Evolutionary conservation across 768 basidiomycete genomes (phyloP).

Genomic region (Tylopilus balloui): DNA sequence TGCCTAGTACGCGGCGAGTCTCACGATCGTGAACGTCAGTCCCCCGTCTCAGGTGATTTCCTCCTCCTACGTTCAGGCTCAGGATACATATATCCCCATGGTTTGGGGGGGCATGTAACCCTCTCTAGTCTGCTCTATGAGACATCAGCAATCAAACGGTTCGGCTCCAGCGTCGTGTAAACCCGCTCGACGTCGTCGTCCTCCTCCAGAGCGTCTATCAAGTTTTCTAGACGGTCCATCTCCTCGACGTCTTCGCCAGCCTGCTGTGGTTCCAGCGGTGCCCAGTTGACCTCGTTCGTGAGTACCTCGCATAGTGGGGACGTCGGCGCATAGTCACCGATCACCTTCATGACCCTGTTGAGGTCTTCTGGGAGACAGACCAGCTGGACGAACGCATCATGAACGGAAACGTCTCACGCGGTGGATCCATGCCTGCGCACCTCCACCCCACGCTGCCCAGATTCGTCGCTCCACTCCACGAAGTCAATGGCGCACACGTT

Average conservation of each 20-base stretch:
- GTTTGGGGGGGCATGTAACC: background rate
- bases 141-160: constrained; percentile 21
- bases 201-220: constrained; percentile 52
- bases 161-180: constrained; percentile 48
- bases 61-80: background rate
- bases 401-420: background rate
- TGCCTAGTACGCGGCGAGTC: background rate
- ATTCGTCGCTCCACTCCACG: constrained; percentile 35
- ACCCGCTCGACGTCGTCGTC: constrained; percentile 56
- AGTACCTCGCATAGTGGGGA: constrained; percentile 38
- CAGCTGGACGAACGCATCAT: constrained; percentile 32
- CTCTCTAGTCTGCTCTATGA: constrained; percentile 13
- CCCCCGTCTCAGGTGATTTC: background rate
- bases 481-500: constrained; percentile 44
- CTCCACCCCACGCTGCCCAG: constrained; percentile 33
- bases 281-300: constrained; percentile 50
- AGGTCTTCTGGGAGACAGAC: constrained; percentile 42
- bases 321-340: constrained; percentile 24
- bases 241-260: constrained; percentile 36
- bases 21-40: background rate
- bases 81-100: too few species aligned
- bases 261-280: constrained; percentile 41
- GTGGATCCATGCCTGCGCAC: constrained; percentile 17
- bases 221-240: constrained; percentile 34
- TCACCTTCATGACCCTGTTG: constrained; percentile 34